Conservation (phyloP, 805 yeast species). For the Phaffomyces antillensis region DNA sequence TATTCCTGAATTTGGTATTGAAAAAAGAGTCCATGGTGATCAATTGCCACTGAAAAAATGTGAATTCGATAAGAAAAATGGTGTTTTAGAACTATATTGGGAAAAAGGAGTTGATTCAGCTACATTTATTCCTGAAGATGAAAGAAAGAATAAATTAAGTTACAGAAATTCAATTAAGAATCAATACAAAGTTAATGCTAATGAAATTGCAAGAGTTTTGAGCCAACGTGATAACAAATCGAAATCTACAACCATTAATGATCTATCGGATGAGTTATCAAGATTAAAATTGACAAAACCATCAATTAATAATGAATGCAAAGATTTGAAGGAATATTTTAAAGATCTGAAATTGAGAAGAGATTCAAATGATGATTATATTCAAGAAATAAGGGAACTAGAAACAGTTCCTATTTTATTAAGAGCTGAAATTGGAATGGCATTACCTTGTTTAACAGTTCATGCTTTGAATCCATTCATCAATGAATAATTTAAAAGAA, state of each 20-base stretch:
- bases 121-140: conserved; percentile 86
- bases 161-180: conserved; percentile 74
- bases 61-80: conserved; percentile 68
- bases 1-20: conserved; percentile 89
- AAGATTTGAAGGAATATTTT: conserved; percentile 48
- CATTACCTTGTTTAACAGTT: conserved; percentile 90
- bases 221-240: conserved; percentile 8
- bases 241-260: conserved; percentile 26
- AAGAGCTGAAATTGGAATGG: conserved; percentile 91
- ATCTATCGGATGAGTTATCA: conserved; percentile 41
- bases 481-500: conserved; percentile 13
- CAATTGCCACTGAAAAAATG: conserved; percentile 90
- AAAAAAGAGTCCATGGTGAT: conserved; percentile 95
- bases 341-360: conserved; percentile 47
- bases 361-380: conserved; percentile 47
- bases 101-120: conserved; percentile 90
- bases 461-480: conserved; percentile 84
- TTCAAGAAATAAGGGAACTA: conserved; percentile 80
- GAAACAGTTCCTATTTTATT: conserved; percentile 76
- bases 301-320: conserved; percentile 11
- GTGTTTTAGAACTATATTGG: conserved; percentile 82
- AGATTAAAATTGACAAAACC: conserved; percentile 44
- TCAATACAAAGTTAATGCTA: conserved; percentile 64
- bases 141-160: conserved; percentile 58
- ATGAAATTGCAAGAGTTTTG: conserved; percentile 62